Evolutionary conservation across 805 yeast species (phyloP).

Genomic region (Hanseniaspora taiwanica): DNA sequence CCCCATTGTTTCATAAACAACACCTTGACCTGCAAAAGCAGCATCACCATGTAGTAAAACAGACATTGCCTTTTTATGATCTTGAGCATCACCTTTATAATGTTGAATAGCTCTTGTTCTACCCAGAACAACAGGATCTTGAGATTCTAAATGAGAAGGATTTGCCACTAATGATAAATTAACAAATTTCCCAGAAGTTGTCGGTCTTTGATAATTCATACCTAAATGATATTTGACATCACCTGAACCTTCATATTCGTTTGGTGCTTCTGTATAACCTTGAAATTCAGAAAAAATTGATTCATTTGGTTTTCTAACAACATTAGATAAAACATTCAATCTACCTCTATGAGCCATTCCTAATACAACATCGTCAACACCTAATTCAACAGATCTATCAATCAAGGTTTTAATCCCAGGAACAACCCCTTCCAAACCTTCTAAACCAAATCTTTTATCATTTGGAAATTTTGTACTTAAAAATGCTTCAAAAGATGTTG

Average conservation of each 20-base stretch:
- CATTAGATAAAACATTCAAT: conserved; percentile 92
- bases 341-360: conserved; percentile 99
- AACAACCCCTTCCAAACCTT: conserved; percentile 93
- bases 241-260: conserved; percentile 79
- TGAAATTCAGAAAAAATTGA: conserved; percentile 93
- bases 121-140: conserved; percentile 97
- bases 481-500: conserved; percentile 86
- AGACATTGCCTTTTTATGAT: conserved; percentile 76
- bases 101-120: conserved; percentile 94
- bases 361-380: conserved; percentile 89
- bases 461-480: conserved; percentile 92
- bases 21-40: conserved; percentile 98
- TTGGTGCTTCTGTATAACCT: conserved; percentile 68
- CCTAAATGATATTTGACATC: conserved; percentile 99
- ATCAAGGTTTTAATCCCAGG: conserved; percentile 96
- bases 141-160: conserved; percentile 98
- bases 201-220: conserved; percentile 98
- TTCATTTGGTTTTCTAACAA: conserved; percentile 96
- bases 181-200: conserved; percentile 94
- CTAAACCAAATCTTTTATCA: conserved; percentile 96
- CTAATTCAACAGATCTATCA: conserved; percentile 83
- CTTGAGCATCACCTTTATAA: conserved; percentile 75
- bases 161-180: conserved; percentile 94
- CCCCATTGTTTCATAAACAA: conserved; percentile 97
- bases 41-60: conserved; percentile 97